phyloP scores from a whole-genome alignment of 169 alveolate genomes.

The Cryptosporidium sp. region DNA sequence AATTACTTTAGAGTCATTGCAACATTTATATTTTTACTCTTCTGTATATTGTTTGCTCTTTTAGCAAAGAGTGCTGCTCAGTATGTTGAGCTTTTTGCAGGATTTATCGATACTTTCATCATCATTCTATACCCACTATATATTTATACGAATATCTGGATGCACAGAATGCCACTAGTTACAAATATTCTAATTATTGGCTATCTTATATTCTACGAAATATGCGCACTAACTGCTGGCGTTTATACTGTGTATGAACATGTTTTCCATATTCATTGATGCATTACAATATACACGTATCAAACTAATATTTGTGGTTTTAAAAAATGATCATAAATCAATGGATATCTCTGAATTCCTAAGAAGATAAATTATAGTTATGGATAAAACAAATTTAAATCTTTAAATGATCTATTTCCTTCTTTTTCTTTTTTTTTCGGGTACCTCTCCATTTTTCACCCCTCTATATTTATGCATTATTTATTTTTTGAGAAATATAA shows the following conservation, averaged over 20 bases:
- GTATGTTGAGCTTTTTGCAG: slow-evolving; percentile 70
- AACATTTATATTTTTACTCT: slow-evolving; percentile 12
- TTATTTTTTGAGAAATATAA: not conserved
- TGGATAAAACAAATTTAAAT: not conserved
- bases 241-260: slow-evolving; percentile 58
- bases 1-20: slow-evolving; percentile 27
- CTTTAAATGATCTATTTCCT: not conserved
- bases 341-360: not conserved
- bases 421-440: not conserved
- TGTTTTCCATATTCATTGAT: not conserved
- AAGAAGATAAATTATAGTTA: too few species aligned
- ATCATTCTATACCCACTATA: slow-evolving; percentile 54
- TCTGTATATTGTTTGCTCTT: slow-evolving; percentile 49
- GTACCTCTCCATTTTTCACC: not conserved
- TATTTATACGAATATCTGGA: slow-evolving; percentile 50
- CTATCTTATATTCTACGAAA: slow-evolving; percentile 26
- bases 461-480: not conserved
- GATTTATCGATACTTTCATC: slow-evolving; percentile 55
- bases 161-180: slow-evolving; percentile 20
- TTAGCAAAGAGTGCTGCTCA: slow-evolving; percentile 73
- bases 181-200: slow-evolving; percentile 32
- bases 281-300: not conserved
- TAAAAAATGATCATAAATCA: too few species aligned
- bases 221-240: slow-evolving; percentile 48
- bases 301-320: not conserved